Conservation (phyloP, 139 green algal genomes). For the Haematococcus lacustris region DNA sequence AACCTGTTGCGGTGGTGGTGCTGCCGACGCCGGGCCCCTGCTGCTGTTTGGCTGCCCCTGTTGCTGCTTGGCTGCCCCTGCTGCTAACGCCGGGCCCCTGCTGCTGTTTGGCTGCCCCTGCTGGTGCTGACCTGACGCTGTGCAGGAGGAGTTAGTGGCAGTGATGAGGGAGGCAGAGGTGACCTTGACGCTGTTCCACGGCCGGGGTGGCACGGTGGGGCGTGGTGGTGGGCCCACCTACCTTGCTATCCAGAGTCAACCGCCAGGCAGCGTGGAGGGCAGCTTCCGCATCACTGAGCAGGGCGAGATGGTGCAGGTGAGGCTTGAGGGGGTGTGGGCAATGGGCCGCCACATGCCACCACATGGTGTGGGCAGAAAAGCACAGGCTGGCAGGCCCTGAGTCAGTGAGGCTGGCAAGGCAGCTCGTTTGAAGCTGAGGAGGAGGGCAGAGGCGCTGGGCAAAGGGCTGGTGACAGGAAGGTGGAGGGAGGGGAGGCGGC, state of each 20-base stretch:
- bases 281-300: conserved; percentile 87
- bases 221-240: conserved; percentile 87
- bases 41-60: too few relatives aligned
- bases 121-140: too few relatives aligned
- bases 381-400: neutral
- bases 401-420: too few relatives aligned
- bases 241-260: conserved; percentile 91
- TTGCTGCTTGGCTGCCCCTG: too few relatives aligned
- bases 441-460: too few relatives aligned
- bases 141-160: conserved; percentile 22
- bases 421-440: too few relatives aligned
- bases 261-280: conserved; percentile 73
- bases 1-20: too few relatives aligned
- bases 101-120: too few relatives aligned
- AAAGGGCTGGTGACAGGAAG: too few relatives aligned
- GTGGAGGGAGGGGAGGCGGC: too few relatives aligned
- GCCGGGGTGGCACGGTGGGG: conserved; percentile 89
- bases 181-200: conserved; percentile 92
- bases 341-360: neutral
- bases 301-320: conserved; percentile 68
- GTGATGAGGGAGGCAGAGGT: conserved; percentile 14
- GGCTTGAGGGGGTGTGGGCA: neutral
- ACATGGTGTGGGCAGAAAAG: neutral
- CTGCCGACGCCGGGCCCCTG: too few relatives aligned
- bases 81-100: too few relatives aligned